Conservation (phyloP, 192 early-diverging fungal species). For the Coemansia asiatica region DNA sequence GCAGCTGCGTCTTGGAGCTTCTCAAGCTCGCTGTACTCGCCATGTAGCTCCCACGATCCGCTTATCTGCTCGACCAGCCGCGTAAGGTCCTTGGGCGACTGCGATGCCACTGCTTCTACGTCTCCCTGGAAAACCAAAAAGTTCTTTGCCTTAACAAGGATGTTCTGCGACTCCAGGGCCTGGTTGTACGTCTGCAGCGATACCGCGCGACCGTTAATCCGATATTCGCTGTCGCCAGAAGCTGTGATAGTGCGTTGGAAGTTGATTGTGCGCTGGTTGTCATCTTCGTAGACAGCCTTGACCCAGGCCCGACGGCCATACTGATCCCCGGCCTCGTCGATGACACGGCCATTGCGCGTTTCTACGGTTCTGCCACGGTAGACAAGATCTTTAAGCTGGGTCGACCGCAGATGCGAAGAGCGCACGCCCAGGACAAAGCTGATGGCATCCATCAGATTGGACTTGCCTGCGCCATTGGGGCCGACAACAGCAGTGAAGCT, state of each 20-base stretch:
- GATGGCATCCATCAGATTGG: slow-evolving; percentile 99
- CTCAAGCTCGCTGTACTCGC: slow-evolving; percentile 86
- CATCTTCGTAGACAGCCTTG: slow-evolving; percentile 78
- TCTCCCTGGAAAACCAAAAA: slow-evolving; percentile 99
- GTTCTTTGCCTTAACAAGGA: slow-evolving; percentile 92
- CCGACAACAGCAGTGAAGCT: slow-evolving; percentile 95
- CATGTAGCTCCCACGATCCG: slow-evolving; percentile 86
- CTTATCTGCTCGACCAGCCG: slow-evolving; percentile 94
- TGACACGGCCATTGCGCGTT: slow-evolving; percentile 47
- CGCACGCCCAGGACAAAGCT: slow-evolving; percentile 97
- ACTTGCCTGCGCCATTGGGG: slow-evolving; percentile 97
- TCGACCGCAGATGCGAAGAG: slow-evolving; percentile 85
- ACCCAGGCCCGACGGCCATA: slow-evolving; percentile 66
- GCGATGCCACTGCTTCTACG: slow-evolving; percentile 95
- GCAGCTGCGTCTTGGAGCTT: slow-evolving; percentile 78
- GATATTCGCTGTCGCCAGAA: slow-evolving; percentile 82
- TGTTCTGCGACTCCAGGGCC: slow-evolving; percentile 80
- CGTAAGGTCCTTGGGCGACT: slow-evolving; percentile 91
- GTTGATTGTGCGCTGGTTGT: slow-evolving; percentile 59
- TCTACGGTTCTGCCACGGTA: slow-evolving; percentile 69
- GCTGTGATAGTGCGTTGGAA: slow-evolving; percentile 73
- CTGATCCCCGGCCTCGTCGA: slow-evolving; percentile 53
- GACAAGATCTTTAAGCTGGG: slow-evolving; percentile 86
- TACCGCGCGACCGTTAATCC: slow-evolving; percentile 76
- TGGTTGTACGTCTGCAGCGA: slow-evolving; percentile 75